Conservation (phyloP, 495 filamentous ascomycete genomes). For the Durotheca rogersii region DNA sequence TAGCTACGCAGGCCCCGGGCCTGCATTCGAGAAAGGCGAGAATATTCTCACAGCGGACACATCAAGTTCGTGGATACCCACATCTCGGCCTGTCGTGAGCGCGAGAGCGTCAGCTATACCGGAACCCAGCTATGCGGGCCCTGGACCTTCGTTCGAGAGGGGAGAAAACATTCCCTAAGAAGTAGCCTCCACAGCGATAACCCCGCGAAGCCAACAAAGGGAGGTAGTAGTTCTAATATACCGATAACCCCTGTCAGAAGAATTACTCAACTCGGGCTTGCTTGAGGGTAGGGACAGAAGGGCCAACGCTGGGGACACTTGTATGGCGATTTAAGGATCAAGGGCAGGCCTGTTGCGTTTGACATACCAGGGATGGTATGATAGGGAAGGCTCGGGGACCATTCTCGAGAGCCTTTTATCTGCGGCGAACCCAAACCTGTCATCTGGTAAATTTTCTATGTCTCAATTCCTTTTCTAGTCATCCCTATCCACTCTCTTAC, state of each 20-base stretch:
- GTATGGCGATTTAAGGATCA: too few species aligned
- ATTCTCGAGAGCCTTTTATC: too few species aligned
- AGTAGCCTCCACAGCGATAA: not conserved
- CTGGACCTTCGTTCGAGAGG: conserved; percentile 49
- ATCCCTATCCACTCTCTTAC: not conserved
- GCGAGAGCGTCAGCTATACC: conserved; percentile 23
- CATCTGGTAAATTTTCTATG: not conserved
- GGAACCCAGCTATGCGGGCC: conserved; percentile 48
- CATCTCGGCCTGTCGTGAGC: not conserved
- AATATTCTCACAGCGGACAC: conserved; percentile 35
- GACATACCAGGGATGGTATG: too few species aligned
- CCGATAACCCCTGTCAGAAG: too few species aligned
- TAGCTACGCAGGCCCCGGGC: conserved; percentile 49
- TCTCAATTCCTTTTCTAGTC: conserved; percentile 4
- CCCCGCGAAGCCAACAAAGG: not conserved
- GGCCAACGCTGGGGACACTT: too few species aligned
- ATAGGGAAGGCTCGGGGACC: too few species aligned
- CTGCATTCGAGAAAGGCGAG: conserved; percentile 51
- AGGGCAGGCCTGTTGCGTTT: too few species aligned
- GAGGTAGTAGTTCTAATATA: too few species aligned
- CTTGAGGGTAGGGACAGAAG: too few species aligned
- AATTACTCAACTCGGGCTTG: too few species aligned
- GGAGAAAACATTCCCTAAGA: conserved; percentile 39
- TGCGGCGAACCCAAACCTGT: too few species aligned
- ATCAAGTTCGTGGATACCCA: conserved; percentile 35